phyloP scores from a whole-genome alignment of 768 basidiomycete genomes.

The Clitopilus passeckerianus region DNA sequence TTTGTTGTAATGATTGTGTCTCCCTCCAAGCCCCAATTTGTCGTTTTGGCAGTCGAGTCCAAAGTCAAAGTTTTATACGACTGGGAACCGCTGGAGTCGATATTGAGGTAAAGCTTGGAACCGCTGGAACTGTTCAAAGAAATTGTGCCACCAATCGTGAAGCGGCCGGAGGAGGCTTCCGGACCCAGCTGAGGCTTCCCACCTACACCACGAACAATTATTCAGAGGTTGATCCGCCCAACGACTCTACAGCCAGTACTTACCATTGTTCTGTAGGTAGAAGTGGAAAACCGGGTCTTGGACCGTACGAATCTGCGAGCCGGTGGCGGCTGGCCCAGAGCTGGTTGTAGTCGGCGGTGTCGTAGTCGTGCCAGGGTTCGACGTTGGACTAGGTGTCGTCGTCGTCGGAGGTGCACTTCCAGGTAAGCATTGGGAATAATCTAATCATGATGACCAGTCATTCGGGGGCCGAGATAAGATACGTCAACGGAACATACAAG shows the following conservation, averaged over 20 bases:
- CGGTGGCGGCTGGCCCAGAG: slow-evolving; percentile 30
- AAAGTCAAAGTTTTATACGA: slow-evolving; percentile 47
- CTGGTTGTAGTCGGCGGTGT: slow-evolving; percentile 20
- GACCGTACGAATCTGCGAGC: slow-evolving; percentile 48
- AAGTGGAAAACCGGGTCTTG: slow-evolving; percentile 51
- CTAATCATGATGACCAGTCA: slow-evolving; percentile 17
- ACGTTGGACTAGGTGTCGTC: slow-evolving; percentile 21
- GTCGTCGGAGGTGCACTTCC: slow-evolving; percentile 21
- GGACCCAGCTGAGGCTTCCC: slow-evolving; percentile 48
- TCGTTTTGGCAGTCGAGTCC: slow-evolving; percentile 39
- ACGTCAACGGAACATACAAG: slow-evolving; percentile 19
- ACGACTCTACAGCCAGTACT: slow-evolving; percentile 5
- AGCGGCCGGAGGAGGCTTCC: slow-evolving; percentile 43
- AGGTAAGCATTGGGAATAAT: slow-evolving; percentile 52
- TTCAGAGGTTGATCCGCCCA: not conserved
- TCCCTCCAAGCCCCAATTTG: slow-evolving; percentile 53
- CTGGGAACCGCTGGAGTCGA: slow-evolving; percentile 33
- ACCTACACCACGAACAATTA: slow-evolving; percentile 19
- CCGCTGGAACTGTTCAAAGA: slow-evolving; percentile 36
- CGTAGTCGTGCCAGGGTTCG: slow-evolving; percentile 16
- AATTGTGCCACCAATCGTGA: slow-evolving; percentile 45
- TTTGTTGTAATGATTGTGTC: slow-evolving; percentile 54
- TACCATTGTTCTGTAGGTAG: slow-evolving; percentile 48
- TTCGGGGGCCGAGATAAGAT: not conserved
- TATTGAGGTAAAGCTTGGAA: slow-evolving; percentile 42